These are phyloP conservation scores for Striga asiatica DNA, from an alignment of 257 asterid genomes.

Conservation along the genomic window DNA sequence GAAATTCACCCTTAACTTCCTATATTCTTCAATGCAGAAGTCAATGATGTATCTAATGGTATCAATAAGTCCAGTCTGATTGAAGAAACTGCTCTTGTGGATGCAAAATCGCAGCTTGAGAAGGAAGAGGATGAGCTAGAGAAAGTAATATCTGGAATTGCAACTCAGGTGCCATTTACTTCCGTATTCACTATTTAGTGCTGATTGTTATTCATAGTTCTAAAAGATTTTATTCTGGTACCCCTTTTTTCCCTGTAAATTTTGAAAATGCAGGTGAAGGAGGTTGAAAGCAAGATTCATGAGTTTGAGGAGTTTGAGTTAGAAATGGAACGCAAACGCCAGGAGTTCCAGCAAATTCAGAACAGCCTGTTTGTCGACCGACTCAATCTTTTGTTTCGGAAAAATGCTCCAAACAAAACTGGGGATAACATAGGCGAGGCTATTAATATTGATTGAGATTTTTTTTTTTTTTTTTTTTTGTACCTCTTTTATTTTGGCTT, in stretches of 20 bases:
- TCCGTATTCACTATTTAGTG: neutral
- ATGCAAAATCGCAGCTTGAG: slow-evolving; percentile 47
- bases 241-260: neutral
- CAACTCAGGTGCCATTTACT: slow-evolving; percentile 43
- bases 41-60: slow-evolving; percentile 24
- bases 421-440: slow-evolving; percentile 29
- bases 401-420: slow-evolving; percentile 28
- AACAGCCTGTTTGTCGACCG: slow-evolving; percentile 54
- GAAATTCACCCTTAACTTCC: neutral
- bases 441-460: slow-evolving; percentile 30
- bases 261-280: slow-evolving; percentile 42
- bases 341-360: slow-evolving; percentile 58
- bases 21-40: slow-evolving; percentile 24
- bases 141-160: slow-evolving; percentile 49
- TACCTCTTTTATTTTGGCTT: too few species aligned
- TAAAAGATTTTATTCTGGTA: neutral
- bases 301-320: slow-evolving; percentile 65
- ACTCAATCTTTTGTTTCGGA: slow-evolving; percentile 40
- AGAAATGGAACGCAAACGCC: slow-evolving; percentile 50
- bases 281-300: slow-evolving; percentile 49
- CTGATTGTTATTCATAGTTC: neutral
- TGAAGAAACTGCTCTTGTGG: slow-evolving; percentile 38
- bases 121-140: slow-evolving; percentile 71
- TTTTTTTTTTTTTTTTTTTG: neutral
- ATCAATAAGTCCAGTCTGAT: slow-evolving; percentile 7